These are phyloP conservation scores for Houttuynia cordata DNA, from an alignment of 164 flowering plant species.

Conservation along the genomic window DNA sequence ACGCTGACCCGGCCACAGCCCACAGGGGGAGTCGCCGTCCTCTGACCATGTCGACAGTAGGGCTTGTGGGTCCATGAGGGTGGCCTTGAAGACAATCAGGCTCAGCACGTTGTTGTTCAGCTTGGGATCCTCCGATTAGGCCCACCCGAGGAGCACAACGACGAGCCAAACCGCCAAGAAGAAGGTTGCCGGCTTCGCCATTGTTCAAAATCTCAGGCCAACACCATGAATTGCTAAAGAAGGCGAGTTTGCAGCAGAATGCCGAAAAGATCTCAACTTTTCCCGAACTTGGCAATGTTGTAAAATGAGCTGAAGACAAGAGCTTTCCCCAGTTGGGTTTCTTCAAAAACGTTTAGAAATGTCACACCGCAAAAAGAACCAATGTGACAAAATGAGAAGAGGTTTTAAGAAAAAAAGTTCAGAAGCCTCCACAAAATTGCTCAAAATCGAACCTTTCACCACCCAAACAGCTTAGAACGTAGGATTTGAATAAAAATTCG, in stretches of 20 bases:
- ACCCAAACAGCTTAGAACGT: neutral
- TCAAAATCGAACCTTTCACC: neutral
- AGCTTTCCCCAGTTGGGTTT: neutral
- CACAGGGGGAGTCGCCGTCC: slow-evolving; percentile 72
- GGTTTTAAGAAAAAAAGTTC: too few relatives aligned
- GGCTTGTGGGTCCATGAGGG: slow-evolving; percentile 50
- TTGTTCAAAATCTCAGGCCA: slow-evolving; percentile 5
- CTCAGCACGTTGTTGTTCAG: slow-evolving; percentile 82
- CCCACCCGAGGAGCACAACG: slow-evolving; percentile 6
- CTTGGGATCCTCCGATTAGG: slow-evolving; percentile 37
- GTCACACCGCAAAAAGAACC: too few relatives aligned
- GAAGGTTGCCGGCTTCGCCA: slow-evolving; percentile 7
- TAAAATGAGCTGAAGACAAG: neutral
- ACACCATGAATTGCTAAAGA: slow-evolving; percentile 2
- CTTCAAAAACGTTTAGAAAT: too few relatives aligned
- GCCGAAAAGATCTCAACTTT: neutral
- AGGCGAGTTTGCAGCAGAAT: too few relatives aligned
- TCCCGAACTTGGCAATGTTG: neutral
- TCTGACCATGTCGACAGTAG: slow-evolving; percentile 69
- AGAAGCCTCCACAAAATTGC: neutral
- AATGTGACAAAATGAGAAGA: too few relatives aligned
- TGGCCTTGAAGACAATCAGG: slow-evolving; percentile 84
- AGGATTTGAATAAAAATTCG: neutral
- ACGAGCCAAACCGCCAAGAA: slow-evolving; percentile 4
- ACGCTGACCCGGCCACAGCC: slow-evolving; percentile 67